phyloP scores from a whole-genome alignment of 768 basidiomycete genomes.

The Lyophyllum atratum region DNA sequence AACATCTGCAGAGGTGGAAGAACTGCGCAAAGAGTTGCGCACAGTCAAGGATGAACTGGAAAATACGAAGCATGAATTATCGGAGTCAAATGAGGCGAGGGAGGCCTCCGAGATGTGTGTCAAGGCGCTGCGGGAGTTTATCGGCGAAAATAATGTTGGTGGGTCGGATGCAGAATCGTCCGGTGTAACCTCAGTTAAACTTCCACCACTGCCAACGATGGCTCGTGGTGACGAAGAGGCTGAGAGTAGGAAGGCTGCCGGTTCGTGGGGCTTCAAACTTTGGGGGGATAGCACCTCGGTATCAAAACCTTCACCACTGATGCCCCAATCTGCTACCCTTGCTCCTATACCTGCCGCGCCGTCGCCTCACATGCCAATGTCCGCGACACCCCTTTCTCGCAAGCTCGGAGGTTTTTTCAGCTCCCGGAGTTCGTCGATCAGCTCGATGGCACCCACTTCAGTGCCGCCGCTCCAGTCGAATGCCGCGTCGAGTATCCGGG shows the following conservation, averaged over 20 bases:
- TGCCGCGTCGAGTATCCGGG: slow-evolving; percentile 31
- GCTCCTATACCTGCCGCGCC: slow-evolving; percentile 27
- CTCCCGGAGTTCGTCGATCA: slow-evolving; percentile 37
- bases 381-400: slow-evolving; percentile 51
- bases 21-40: slow-evolving; percentile 60
- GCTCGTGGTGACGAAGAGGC: slow-evolving; percentile 39
- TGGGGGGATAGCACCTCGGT: slow-evolving; percentile 54
- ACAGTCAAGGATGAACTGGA: slow-evolving; percentile 61
- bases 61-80: slow-evolving; percentile 64
- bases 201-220: slow-evolving; percentile 44
- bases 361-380: slow-evolving; percentile 29
- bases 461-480: slow-evolving; percentile 34
- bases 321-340: slow-evolving; percentile 28
- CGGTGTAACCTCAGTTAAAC: slow-evolving; percentile 30
- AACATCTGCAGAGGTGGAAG: slow-evolving; percentile 49
- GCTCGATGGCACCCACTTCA: slow-evolving; percentile 21
- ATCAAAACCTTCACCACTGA: slow-evolving; percentile 17
- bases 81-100: slow-evolving; percentile 78
- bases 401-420: slow-evolving; percentile 76
- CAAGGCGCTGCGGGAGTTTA: slow-evolving; percentile 80
- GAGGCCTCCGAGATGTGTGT: slow-evolving; percentile 88
- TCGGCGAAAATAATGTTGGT: slow-evolving; percentile 72
- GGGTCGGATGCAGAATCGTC: slow-evolving; percentile 18
- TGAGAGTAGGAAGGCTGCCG: slow-evolving; percentile 29
- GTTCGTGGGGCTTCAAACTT: slow-evolving; percentile 69